phyloP scores from a whole-genome alignment of 2,329 filamentous ascomycete genomes.

The Fusarium austroafricanum region DNA sequence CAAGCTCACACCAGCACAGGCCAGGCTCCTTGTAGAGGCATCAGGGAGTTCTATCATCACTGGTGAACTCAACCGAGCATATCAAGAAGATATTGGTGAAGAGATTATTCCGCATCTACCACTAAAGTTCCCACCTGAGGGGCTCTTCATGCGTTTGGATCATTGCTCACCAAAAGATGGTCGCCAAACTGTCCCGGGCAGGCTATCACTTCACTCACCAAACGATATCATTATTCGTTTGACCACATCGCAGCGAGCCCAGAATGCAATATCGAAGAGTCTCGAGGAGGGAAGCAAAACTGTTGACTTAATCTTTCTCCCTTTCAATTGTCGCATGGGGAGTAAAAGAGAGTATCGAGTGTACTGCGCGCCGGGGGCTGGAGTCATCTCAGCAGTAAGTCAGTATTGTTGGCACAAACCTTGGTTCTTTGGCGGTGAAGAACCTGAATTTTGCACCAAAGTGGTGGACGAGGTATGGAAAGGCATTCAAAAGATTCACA shows the following conservation, averaged over 20 bases:
- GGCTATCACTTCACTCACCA: slow-evolving; percentile 44
- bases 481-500: slow-evolving; percentile 16
- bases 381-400: too few species aligned
- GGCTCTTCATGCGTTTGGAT: slow-evolving; percentile 58
- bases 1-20: too few species aligned
- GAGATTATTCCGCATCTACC: slow-evolving; percentile 45
- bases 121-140: slow-evolving; percentile 48
- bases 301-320: too few species aligned
- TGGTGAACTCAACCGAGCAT: slow-evolving; percentile 7
- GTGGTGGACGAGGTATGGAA: slow-evolving; percentile 28
- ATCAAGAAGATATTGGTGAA: slow-evolving; percentile 33
- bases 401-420: too few species aligned
- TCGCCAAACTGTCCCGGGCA: slow-evolving; percentile 35
- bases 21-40: too few species aligned
- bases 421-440: too few species aligned
- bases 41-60: slow-evolving; percentile 41
- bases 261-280: too few species aligned
- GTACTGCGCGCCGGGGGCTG: too few species aligned
- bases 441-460: neutral
- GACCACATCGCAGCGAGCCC: too few species aligned
- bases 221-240: slow-evolving; percentile 49
- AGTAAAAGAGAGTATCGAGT: too few species aligned
- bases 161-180: slow-evolving; percentile 59
- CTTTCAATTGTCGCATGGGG: too few species aligned
- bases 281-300: too few species aligned